Conservation (phyloP, 2,329 filamentous ascomycete genomes). For the Colletotrichum endophyticum region DNA sequence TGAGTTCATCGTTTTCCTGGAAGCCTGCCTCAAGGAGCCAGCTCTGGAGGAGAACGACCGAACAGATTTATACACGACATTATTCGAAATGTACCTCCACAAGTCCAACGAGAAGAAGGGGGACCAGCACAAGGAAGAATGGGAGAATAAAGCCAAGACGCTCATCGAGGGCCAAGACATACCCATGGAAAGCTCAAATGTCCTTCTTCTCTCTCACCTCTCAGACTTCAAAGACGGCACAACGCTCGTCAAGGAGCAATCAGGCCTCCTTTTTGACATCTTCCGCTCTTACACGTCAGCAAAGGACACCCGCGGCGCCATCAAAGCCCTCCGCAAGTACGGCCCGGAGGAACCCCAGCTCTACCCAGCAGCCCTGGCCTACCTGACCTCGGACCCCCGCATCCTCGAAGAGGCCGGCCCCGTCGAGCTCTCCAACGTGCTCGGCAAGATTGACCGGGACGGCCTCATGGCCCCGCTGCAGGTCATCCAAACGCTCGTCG, state of each 20-base stretch:
- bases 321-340: slow-evolving; percentile 90
- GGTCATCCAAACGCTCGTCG: slow-evolving; percentile 89
- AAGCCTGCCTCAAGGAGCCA: slow-evolving; percentile 80
- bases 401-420: slow-evolving; percentile 84
- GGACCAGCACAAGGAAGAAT: slow-evolving; percentile 70
- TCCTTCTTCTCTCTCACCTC: slow-evolving; percentile 89
- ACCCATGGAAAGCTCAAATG: slow-evolving; percentile 92
- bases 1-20: slow-evolving; percentile 90
- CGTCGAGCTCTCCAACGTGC: slow-evolving; percentile 79
- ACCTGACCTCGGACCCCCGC: slow-evolving; percentile 84
- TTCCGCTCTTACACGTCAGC: slow-evolving; percentile 95
- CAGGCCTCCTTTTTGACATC: slow-evolving; percentile 90
- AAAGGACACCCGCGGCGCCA: slow-evolving; percentile 88
- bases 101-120: slow-evolving; percentile 80
- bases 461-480: slow-evolving; percentile 94
- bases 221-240: slow-evolving; percentile 91
- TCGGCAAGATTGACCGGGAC: slow-evolving; percentile 87
- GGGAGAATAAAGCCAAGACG: slow-evolving; percentile 90
- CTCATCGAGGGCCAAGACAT: slow-evolving; percentile 82
- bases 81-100: slow-evolving; percentile 98
- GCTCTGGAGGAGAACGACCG: slow-evolving; percentile 76
- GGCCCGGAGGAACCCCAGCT: slow-evolving; percentile 89
- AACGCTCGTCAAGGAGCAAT: slow-evolving; percentile 90
- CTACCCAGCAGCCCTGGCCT: slow-evolving; percentile 89
- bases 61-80: slow-evolving; percentile 87